Evolutionary conservation across 345 rosid species (phyloP), one percentile per base, ranked within the genome.

Genomic region (Kandelia obovata): DNA sequence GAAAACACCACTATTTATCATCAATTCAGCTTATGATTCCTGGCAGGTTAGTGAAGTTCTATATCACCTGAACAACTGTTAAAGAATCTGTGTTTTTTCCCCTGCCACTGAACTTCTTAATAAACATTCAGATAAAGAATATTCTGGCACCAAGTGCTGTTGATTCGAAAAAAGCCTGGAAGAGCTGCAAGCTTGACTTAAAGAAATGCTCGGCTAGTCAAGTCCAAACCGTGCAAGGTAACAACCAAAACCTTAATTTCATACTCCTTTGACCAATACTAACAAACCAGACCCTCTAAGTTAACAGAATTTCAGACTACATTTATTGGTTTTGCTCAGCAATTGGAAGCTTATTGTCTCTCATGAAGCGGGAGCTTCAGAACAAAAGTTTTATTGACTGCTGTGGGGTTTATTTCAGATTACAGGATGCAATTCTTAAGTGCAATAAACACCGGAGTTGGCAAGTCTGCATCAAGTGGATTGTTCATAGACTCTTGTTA

Each of bases 1-100:
- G 72, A 76, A 53, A 71, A 96, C 97, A 20, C 98, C 99, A 1
- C 76, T 96, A 26, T 96, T 96, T 81, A 61, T 96, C 58, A 73
- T 90, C 31, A 96, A 96, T 78, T 89, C 99, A 1, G 98, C 96
- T n/a, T 90, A 90, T 66, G 98, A 92, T 82, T 84, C 91, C 5
- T 92, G 99, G 99, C 98, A 96, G 99, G 99, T 96, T 71, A 46
- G 83, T 58, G n/a, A 70, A 62, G 34, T 71, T 64, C 13, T 19
- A 25, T 26, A 28, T 63, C 26, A 25, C 19, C 35, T 32, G n/a
- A 58, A 21, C 25, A 55, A 26, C 31, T 70, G 58, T 28, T 37
- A 16, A 16, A 19, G 7, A 16, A 43, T 23, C 31, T 25, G 47
- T 19, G 35, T 35, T 53, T 27, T 4, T 52, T 65, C 11, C 59